These are phyloP conservation scores for Solanum tarijense DNA, from an alignment of 257 asterid genomes.

Conservation along the genomic window DNA sequence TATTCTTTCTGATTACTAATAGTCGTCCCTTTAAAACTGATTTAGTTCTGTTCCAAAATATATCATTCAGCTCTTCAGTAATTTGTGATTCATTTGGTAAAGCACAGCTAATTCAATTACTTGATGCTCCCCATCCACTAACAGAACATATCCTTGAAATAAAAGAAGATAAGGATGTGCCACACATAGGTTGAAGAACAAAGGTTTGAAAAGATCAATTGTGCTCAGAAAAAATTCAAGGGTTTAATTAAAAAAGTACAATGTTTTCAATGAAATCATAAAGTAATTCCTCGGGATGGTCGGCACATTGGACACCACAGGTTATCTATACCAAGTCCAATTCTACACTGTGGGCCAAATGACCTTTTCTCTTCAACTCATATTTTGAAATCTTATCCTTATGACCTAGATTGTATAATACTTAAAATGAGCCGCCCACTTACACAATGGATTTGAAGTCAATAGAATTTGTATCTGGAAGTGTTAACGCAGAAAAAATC, in stretches of 20 bases:
- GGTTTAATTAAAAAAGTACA: not conserved
- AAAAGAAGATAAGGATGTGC: not conserved
- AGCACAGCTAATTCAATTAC: not conserved
- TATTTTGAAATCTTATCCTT: not conserved
- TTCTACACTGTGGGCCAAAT: not conserved
- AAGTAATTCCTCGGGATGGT: not conserved
- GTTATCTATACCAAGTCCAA: not conserved
- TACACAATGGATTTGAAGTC: not conserved
- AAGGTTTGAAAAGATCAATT: not conserved
- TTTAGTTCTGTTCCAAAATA: not conserved
- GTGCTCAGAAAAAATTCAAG: not conserved
- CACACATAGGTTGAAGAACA: not conserved
- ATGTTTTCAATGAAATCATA: not conserved
- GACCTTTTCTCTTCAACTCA: not conserved
- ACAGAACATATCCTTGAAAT: not conserved
- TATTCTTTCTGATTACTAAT: not conserved
- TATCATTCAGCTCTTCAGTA: not conserved
- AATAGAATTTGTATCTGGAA: not conserved
- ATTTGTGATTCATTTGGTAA: not conserved
- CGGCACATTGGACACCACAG: not conserved
- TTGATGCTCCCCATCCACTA: not conserved
- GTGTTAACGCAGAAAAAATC: not conserved
- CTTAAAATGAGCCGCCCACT: not conserved
- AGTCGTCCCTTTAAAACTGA: not conserved
- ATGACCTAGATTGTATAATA: not conserved